Evolutionary conservation across 176 grass and related monocot species (phyloP).

Genomic region (Rhynchospora breviuscula): DNA sequence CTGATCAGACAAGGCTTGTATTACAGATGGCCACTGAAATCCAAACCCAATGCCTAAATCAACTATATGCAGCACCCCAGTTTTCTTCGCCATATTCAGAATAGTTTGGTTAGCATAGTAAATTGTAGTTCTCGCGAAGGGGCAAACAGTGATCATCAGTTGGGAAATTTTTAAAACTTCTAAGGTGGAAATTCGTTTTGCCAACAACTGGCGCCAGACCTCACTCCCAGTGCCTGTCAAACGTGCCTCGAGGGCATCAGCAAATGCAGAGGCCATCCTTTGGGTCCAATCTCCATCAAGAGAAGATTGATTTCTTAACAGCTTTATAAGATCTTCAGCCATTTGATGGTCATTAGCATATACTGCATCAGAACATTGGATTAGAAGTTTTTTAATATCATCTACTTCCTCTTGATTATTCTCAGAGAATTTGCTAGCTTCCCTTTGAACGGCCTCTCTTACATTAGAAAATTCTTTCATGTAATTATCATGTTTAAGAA

Average conservation of each 20-base stretch:
- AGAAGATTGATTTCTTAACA: conserved; percentile 41
- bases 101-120: conserved; percentile 54
- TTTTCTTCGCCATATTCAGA: conserved; percentile 31
- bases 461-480: background rate
- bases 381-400: conserved; percentile 45
- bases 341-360: conserved; percentile 34
- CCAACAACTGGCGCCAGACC: conserved; percentile 25
- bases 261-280: conserved; percentile 49
- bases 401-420: conserved; percentile 40
- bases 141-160: conserved; percentile 23
- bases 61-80: conserved; percentile 45
- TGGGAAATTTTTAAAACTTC: conserved; percentile 30
- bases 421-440: conserved; percentile 9
- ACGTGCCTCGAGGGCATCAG: conserved; percentile 38
- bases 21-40: conserved; percentile 66
- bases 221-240: conserved; percentile 47
- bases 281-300: conserved; percentile 42
- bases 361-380: conserved; percentile 48
- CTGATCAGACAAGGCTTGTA: conserved; percentile 33
- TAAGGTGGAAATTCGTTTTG: conserved; percentile 10
- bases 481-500: conserved; percentile 32
- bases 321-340: conserved; percentile 34
- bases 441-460: background rate
- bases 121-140: conserved; percentile 38
- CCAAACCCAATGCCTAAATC: conserved; percentile 65